Conservation (phyloP, 108 stramenopile species). For the Nitzschia sp. region DNA sequence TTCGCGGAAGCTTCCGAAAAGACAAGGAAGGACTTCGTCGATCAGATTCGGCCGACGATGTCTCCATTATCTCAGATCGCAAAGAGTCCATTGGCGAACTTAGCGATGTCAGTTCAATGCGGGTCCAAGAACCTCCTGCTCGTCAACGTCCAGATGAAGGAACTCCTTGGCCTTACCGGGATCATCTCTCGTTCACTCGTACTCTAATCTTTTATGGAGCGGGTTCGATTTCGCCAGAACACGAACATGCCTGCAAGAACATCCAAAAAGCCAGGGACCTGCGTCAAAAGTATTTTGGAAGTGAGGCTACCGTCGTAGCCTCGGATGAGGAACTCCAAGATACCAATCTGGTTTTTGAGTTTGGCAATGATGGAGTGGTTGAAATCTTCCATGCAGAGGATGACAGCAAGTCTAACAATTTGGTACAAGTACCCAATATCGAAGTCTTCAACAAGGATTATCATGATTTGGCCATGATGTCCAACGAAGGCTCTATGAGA, state of each 20-base stretch:
- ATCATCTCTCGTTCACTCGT: constrained; percentile 84
- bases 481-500: constrained; percentile 74
- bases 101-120: constrained; percentile 3
- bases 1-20: constrained; percentile 8
- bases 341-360: constrained; percentile 29
- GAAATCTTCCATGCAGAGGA: constrained; percentile 53
- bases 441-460: constrained; percentile 76
- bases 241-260: constrained; percentile 65
- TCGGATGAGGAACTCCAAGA: constrained; percentile 17
- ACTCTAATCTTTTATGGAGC: constrained; percentile 86
- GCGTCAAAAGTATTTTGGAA: constrained; percentile 72
- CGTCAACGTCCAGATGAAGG: constrained; percentile 70
- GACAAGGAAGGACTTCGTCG: constrained; percentile 9
- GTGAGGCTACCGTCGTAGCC: constrained; percentile 32
- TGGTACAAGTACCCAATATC: constrained; percentile 62
- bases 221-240: constrained; percentile 75
- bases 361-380: constrained; percentile 70
- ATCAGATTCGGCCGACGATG: constrained; percentile 37
- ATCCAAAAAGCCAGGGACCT: constrained; percentile 66
- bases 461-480: constrained; percentile 65
- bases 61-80: not conserved
- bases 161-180: constrained; percentile 50
- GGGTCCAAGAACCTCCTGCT: constrained; percentile 67
- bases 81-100: not conserved
- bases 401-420: constrained; percentile 28